Evolutionary conservation across 2,329 filamentous ascomycete species (phyloP).

Genomic region (Oidium heveae): DNA sequence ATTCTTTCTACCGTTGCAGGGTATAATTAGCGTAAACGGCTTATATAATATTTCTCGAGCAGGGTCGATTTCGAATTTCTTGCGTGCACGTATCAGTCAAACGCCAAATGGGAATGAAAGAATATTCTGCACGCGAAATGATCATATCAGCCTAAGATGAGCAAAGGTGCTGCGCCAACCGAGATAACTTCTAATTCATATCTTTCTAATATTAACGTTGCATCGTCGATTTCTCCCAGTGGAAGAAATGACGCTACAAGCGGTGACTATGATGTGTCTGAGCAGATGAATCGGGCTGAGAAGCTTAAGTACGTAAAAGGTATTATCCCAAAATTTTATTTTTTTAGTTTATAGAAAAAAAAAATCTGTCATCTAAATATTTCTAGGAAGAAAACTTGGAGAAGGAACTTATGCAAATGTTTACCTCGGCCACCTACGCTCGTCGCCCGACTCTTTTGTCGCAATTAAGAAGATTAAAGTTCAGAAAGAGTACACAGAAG

Average conservation of each 20-base stretch:
- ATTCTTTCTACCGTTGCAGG: no score
- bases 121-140: no score
- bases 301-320: conserved; percentile 80
- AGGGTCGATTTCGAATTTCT: no score
- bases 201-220: no score
- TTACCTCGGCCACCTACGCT: conserved; percentile 60
- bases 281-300: conserved; percentile 59
- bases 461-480: conserved; percentile 89
- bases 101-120: no score
- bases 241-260: not conserved
- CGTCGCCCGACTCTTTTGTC: conserved; percentile 47
- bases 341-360: no score
- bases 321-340: conserved; percentile 11
- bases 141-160: no score
- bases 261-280: conserved; percentile 32
- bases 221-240: not conserved
- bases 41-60: no score
- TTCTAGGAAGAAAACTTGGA: conserved; percentile 61
- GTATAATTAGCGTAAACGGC: no score
- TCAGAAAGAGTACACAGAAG: conserved; percentile 66
- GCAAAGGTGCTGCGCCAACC: no score
- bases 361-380: not conserved
- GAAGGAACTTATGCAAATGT: conserved; percentile 95
- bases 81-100: no score
- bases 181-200: no score